Conservation (phyloP, 345 rosid genomes). For the Hypericum androsaemum region DNA sequence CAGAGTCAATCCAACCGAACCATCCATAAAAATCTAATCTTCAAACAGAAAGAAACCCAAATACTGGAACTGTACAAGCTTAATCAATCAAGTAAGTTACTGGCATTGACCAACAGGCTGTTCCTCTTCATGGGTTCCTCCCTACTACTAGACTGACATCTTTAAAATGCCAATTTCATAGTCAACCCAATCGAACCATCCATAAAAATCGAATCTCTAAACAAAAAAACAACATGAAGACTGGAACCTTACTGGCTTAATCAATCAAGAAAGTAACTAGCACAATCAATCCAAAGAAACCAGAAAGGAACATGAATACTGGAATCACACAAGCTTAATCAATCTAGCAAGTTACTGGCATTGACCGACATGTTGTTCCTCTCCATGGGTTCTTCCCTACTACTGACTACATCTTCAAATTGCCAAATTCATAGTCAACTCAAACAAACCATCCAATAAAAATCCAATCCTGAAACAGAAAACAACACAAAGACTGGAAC, state of each 20-base stretch:
- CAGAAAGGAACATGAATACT: no score
- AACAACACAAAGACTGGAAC: no score
- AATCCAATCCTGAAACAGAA: no score
- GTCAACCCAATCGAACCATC: not conserved
- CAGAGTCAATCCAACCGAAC: not conserved
- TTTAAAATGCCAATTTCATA: slow-evolving; percentile 16
- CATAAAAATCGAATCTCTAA: no score
- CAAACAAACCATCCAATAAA: no score
- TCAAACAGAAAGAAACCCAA: no score
- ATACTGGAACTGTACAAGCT: no score
- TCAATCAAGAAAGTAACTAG: slow-evolving; percentile 33
- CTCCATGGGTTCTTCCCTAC: slow-evolving; percentile 44
- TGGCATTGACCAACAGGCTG: slow-evolving; percentile 58
- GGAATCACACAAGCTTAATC: no score
- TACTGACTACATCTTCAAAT: slow-evolving; percentile 55
- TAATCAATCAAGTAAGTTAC: slow-evolving; percentile 42
- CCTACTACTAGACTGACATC: slow-evolving; percentile 62
- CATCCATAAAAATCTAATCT: no score
- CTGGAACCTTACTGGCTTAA: no score
- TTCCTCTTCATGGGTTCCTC: slow-evolving; percentile 48
- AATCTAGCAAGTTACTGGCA: slow-evolving; percentile 33
- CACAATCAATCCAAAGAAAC: no score
- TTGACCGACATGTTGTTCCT: slow-evolving; percentile 51
- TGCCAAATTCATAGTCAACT: slow-evolving; percentile 7
- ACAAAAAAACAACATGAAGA: no score